phyloP scores from a whole-genome alignment of 352 stramenopile species.

The Globisporangium paddicum region DNA sequence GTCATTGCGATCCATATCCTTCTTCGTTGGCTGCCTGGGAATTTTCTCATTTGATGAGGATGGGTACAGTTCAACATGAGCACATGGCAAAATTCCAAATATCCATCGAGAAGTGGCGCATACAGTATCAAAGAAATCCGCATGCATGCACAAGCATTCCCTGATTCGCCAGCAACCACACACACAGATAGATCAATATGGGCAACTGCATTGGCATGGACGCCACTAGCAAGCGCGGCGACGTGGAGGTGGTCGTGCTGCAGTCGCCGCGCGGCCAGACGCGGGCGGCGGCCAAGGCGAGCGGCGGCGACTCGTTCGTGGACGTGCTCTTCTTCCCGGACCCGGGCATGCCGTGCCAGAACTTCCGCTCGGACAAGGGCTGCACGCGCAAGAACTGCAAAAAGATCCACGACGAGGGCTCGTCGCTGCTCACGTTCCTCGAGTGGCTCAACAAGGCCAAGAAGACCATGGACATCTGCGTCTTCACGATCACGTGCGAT shows the following conservation, averaged over 20 bases:
- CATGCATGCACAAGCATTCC: neutral
- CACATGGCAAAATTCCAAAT: neutral
- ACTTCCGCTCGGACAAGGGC: slow-evolving; percentile 33
- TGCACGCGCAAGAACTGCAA: slow-evolving; percentile 69
- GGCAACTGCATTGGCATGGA: slow-evolving; percentile 50
- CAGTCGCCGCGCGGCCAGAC: neutral
- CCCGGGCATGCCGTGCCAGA: slow-evolving; percentile 49
- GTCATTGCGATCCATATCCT: too few species aligned
- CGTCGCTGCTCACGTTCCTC: slow-evolving; percentile 52
- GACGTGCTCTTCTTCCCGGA: slow-evolving; percentile 79
- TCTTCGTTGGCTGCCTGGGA: neutral
- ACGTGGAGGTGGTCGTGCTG: slow-evolving; percentile 10
- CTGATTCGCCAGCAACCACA: neutral
- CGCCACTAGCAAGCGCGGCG: neutral
- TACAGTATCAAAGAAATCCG: neutral
- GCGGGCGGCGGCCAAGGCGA: neutral
- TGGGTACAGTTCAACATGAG: neutral
- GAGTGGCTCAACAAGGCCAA: slow-evolving; percentile 36
- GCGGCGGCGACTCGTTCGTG: slow-evolving; percentile 48
- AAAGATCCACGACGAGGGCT: slow-evolving; percentile 54
- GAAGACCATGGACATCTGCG: slow-evolving; percentile 58
- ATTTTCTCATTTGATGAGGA: neutral
- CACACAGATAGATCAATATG: slow-evolving; percentile 20
- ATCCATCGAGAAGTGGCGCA: neutral
- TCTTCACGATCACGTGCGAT: slow-evolving; percentile 74